Evolutionary conservation across 2,329 filamentous ascomycete genomes (phyloP), one percentile per base, ranked within the genome.

Genomic region (Penicillium sp.): DNA sequence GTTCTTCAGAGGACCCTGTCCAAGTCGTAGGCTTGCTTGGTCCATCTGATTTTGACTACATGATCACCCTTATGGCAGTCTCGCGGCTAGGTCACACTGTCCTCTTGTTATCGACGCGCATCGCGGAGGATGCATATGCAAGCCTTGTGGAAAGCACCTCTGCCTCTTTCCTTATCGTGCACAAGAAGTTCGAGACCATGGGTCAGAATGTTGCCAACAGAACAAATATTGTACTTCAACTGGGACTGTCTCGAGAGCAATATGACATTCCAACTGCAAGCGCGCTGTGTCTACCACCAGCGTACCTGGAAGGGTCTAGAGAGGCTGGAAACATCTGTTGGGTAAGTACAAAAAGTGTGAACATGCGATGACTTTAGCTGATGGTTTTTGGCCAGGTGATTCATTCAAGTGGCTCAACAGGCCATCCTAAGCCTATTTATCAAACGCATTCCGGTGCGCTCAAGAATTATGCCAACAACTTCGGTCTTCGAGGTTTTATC

Each of bases 391-490:
- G 66, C 2, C 75, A 70, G 73, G 80, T 78, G 46, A 73, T 82
- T n/a, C 79, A 81, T 59, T 80, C 78, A 2, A 77, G 75, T 16
- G 84, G 85, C 7, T 84, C 81, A 0, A 86, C 86, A 0, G 84
- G 85, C n/a, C 73, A 87, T 0, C 85, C 85, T 0, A 87, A 87
- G 57, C 84, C 85, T 0, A 86, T 88, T 43, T 84, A 78, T 54
- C 80, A 84, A 46, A 83, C 79, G 1, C 82, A 88, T 49, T 66
- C 69, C 9, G 75, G 79, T 11, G 78, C 77, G 6, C 67, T 86
- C 8, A 73, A 74, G 8, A 83, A 82, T 49, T 82, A 79, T 11
- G 62, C 66, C 0, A 74, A 72, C 10, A 76, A 75, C 22, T 76
- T 79, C 60, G 74, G 72, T 3, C 69, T 83, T 72, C 73, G 74